Conservation (phyloP, 2,329 filamentous ascomycete genomes). For the Zasmidium angulare region DNA sequence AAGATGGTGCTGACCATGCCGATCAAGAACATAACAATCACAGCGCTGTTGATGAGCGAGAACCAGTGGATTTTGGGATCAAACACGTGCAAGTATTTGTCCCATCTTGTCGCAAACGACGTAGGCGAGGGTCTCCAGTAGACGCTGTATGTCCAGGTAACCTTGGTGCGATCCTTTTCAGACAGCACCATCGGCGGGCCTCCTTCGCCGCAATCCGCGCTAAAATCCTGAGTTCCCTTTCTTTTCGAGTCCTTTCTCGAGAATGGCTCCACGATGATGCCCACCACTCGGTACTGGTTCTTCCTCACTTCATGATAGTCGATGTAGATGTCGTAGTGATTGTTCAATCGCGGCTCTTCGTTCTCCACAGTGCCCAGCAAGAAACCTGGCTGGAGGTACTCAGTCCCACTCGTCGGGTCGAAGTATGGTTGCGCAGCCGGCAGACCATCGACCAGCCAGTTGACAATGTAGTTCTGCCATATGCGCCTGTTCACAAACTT, state of each 20-base stretch:
- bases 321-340: constrained; percentile 91
- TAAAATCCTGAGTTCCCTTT: constrained; percentile 50
- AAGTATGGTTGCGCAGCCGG: constrained; percentile 82
- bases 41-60: constrained; percentile 91
- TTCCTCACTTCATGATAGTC: constrained; percentile 83
- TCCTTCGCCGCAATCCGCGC: constrained; percentile 62
- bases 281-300: constrained; percentile 81
- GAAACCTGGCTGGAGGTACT: constrained; percentile 92
- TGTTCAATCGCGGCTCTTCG: constrained; percentile 69
- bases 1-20: constrained; percentile 92
- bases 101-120: constrained; percentile 95
- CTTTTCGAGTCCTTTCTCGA: constrained; percentile 62
- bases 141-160: constrained; percentile 89
- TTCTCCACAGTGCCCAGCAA: constrained; percentile 61
- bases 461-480: constrained; percentile 81
- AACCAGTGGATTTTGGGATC: constrained; percentile 99
- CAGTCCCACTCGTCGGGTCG: constrained; percentile 72
- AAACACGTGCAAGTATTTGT: constrained; percentile 96
- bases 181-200: constrained; percentile 63
- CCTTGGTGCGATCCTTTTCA: constrained; percentile 60
- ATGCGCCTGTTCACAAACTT: constrained; percentile 83
- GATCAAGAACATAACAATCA: constrained; percentile 89
- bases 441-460: constrained; percentile 93
- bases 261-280: constrained; percentile 80
- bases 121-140: constrained; percentile 82